Conservation (phyloP, 306 rosid species). For the cucumber (Cucumis sativus) region DNA sequence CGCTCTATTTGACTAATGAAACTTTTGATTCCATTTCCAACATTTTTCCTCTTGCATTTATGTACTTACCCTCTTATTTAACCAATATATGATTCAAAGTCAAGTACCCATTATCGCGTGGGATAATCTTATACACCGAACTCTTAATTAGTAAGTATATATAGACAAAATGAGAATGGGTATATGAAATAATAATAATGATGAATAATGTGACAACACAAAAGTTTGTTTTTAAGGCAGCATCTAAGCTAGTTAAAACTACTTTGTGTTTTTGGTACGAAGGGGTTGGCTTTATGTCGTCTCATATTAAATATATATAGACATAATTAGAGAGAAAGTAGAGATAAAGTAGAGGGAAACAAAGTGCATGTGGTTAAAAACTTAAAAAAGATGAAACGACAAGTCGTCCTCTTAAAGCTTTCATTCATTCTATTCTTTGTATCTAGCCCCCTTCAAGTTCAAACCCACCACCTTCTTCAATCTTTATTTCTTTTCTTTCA, state of each 20-base stretch:
- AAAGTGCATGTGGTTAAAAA: constrained; percentile 6
- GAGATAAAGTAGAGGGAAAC: background rate
- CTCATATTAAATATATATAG: background rate
- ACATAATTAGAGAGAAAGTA: background rate
- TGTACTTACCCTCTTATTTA: too few species aligned
- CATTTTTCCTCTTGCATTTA: too few species aligned
- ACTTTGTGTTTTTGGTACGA: background rate
- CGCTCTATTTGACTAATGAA: too few species aligned
- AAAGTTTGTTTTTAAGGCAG: background rate
- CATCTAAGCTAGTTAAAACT: background rate
- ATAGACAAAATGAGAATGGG: background rate
- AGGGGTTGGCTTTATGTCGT: background rate
- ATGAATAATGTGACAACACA: background rate
- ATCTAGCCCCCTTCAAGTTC: background rate
- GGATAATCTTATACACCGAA: too few species aligned
- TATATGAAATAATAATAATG: background rate
- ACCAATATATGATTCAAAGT: too few species aligned
- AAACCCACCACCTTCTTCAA: background rate
- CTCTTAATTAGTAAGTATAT: too few species aligned
- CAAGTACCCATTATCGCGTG: too few species aligned
- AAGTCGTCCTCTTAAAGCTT: background rate
- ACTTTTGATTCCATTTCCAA: too few species aligned
- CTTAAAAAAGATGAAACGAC: constrained; percentile 2
- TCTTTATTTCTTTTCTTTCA: constrained; percentile 1
- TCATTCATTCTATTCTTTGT: background rate